Evolutionary conservation across 768 basidiomycete species (phyloP).

Genomic region (Termitomyces sp.): DNA sequence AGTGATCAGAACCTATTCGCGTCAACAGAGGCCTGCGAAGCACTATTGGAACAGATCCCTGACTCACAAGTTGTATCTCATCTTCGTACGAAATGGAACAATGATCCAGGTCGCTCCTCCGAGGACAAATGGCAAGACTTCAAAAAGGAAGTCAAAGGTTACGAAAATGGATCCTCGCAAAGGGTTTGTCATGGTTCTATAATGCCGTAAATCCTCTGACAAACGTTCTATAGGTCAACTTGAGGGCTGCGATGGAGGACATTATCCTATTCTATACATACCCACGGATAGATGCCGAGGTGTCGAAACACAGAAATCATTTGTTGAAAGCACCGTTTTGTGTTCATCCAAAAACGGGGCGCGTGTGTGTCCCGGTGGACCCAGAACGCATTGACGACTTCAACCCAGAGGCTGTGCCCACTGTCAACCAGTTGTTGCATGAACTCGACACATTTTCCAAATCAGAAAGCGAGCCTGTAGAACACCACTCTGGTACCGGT

Average conservation of each 20-base stretch:
- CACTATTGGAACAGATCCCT: conserved; percentile 69
- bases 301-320: conserved; percentile 96
- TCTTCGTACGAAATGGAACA: conserved; percentile 57
- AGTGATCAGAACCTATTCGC: conserved; percentile 82
- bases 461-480: conserved; percentile 24
- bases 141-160: conserved; percentile 29
- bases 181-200: conserved; percentile 23
- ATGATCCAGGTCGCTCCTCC: conserved; percentile 48
- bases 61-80: conserved; percentile 42
- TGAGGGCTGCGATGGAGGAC: conserved; percentile 66
- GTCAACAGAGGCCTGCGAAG: conserved; percentile 63
- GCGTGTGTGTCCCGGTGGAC: conserved; percentile 91
- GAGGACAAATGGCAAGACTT: conserved; percentile 72
- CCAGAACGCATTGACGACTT: conserved; percentile 71
- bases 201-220: neutral
- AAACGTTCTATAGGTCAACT: conserved; percentile 17
- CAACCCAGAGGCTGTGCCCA: conserved; percentile 82
- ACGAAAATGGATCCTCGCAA: conserved; percentile 22
- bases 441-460: conserved; percentile 57
- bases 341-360: conserved; percentile 92
- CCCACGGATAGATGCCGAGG: conserved; percentile 93
- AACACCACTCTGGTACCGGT: conserved; percentile 44
- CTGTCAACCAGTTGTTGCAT: conserved; percentile 71
- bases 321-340: conserved; percentile 97
- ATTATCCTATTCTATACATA: conserved; percentile 92